Percentiles rank a stretch among this genome's conserved stretches.
Evolutionary conservation across 2,329 filamentous ascomycete genomes (phyloP).

Genomic region (Didymella pomorum): DNA sequence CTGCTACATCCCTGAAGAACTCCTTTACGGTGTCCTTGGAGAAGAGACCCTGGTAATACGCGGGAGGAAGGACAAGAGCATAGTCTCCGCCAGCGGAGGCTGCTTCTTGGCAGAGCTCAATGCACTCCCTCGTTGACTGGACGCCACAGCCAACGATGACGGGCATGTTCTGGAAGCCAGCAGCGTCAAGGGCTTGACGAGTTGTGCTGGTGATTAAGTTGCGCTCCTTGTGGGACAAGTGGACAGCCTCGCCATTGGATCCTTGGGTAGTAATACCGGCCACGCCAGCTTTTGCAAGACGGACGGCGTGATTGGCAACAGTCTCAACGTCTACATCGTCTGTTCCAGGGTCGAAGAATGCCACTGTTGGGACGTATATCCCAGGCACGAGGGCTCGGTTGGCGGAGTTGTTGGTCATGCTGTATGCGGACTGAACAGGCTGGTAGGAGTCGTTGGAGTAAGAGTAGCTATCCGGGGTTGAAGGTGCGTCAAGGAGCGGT

Average conservation of each 20-base stretch:
- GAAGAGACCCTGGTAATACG: slow-evolving; percentile 76
- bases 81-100: slow-evolving; percentile 75
- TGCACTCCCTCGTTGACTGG: slow-evolving; percentile 76
- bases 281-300: slow-evolving; percentile 75
- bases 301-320: slow-evolving; percentile 62
- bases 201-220: slow-evolving; percentile 73
- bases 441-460: slow-evolving; percentile 40
- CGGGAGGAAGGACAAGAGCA: slow-evolving; percentile 77
- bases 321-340: slow-evolving; percentile 55
- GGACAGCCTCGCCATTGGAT: slow-evolving; percentile 84
- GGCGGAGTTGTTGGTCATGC: slow-evolving; percentile 49
- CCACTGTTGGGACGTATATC: slow-evolving; percentile 56
- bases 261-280: slow-evolving; percentile 79
- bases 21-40: slow-evolving; percentile 65
- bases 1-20: slow-evolving; percentile 72
- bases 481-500: slow-evolving; percentile 51
- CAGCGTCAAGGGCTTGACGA: slow-evolving; percentile 71
- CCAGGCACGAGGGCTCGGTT: slow-evolving; percentile 51
- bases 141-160: slow-evolving; percentile 79
- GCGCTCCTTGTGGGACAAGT: slow-evolving; percentile 75
- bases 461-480: slow-evolving; percentile 47
- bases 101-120: slow-evolving; percentile 74
- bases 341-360: slow-evolving; percentile 53
- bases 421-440: slow-evolving; percentile 47
- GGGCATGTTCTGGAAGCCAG: slow-evolving; percentile 71